phyloP scores from a whole-genome alignment of 2,329 filamentous ascomycete species.

The Neonectria coccinea region DNA sequence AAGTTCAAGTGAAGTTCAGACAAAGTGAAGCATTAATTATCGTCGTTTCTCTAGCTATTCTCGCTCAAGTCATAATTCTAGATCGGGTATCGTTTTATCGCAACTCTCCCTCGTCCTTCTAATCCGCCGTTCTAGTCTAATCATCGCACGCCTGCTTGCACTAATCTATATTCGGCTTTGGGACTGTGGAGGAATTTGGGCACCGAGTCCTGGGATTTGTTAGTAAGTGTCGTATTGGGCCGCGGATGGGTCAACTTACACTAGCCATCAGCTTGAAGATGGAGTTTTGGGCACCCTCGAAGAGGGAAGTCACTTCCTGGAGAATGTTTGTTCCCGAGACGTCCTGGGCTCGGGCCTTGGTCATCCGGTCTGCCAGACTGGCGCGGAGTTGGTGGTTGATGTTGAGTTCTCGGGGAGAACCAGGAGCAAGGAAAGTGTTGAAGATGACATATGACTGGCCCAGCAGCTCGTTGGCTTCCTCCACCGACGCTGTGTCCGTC shows the following conservation, averaged over 20 bases:
- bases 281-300: slow-evolving; percentile 92
- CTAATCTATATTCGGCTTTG: slow-evolving; percentile 18
- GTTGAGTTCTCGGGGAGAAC: slow-evolving; percentile 95
- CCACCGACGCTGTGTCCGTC: slow-evolving; percentile 73
- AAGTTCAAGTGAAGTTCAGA: background rate
- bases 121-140: background rate
- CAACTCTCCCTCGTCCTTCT: background rate
- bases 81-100: background rate
- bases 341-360: slow-evolving; percentile 92
- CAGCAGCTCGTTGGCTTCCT: slow-evolving; percentile 91
- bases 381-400: slow-evolving; percentile 96
- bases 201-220: slow-evolving; percentile 69
- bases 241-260: slow-evolving; percentile 69
- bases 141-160: slow-evolving; percentile 19
- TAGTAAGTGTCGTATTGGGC: slow-evolving; percentile 34
- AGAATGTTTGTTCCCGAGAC: slow-evolving; percentile 90
- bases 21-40: background rate
- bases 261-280: slow-evolving; percentile 99
- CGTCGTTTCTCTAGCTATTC: background rate
- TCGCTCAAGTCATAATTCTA: background rate
- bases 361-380: slow-evolving; percentile 95
- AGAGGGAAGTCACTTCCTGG: slow-evolving; percentile 87
- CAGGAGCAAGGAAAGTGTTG: slow-evolving; percentile 97
- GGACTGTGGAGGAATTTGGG: slow-evolving; percentile 77
- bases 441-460: slow-evolving; percentile 96